phyloP scores from a whole-genome alignment of 164 flowering plant genomes.

The Stephania cephalantha region DNA sequence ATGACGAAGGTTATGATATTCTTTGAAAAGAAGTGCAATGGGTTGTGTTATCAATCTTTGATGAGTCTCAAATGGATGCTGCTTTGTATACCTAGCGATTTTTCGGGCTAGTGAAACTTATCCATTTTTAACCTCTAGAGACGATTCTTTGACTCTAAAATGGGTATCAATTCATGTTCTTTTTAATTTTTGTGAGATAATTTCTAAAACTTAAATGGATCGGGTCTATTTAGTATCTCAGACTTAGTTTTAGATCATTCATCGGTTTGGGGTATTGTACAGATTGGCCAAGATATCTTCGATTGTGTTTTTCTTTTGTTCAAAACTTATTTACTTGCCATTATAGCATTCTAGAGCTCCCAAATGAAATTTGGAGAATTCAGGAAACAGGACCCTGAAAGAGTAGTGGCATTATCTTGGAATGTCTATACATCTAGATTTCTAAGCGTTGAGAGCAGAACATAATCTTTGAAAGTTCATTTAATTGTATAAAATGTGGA shows the following conservation, averaged over 20 bases:
- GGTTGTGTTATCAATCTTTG: neutral
- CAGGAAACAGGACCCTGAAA: neutral
- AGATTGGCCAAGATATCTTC: neutral
- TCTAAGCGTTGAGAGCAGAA: neutral
- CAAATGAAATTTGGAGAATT: neutral
- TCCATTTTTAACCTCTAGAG: neutral
- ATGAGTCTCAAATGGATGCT: too few relatives aligned
- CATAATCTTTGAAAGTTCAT: neutral
- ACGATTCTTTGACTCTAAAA: neutral
- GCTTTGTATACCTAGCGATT: neutral
- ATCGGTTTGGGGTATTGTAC: neutral
- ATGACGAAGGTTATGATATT: neutral
- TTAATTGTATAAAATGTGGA: neutral
- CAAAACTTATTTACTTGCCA: neutral
- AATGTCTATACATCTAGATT: too few relatives aligned
- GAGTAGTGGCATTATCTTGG: neutral
- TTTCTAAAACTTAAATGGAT: neutral
- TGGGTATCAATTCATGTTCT: neutral
- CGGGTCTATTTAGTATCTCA: neutral
- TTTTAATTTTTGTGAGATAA: neutral
- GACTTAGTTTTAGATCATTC: too few relatives aligned
- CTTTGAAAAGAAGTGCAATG: neutral
- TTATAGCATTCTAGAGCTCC: neutral
- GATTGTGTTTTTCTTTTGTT: too few relatives aligned
- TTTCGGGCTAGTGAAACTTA: neutral